Percentiles rank a stretch among this genome's conserved stretches.
These are phyloP conservation scores for Colletotrichum cordylinicola DNA, from an alignment of 2,329 filamentous ascomycete species.

Conservation along the genomic window DNA sequence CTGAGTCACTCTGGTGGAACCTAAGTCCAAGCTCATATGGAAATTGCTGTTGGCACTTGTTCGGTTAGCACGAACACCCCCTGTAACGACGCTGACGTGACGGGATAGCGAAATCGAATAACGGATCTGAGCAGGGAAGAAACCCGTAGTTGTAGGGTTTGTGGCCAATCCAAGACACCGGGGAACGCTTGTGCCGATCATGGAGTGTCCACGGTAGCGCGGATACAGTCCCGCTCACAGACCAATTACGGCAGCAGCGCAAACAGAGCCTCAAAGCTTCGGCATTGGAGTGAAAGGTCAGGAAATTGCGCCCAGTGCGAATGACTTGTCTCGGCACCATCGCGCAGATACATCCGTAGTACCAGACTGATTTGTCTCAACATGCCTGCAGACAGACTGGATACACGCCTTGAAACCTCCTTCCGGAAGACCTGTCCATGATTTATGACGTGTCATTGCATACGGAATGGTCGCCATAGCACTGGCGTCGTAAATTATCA, in stretches of 20 bases:
- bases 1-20: background rate
- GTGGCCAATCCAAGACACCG: background rate
- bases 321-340: background rate
- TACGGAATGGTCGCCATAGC: background rate
- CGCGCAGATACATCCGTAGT: background rate
- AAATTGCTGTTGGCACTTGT: background rate
- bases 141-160: background rate
- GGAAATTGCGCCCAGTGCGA: background rate
- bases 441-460: background rate
- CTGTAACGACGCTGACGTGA: background rate
- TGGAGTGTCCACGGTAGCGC: too few relatives aligned
- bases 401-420: background rate
- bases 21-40: background rate
- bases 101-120: background rate
- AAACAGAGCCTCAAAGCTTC: background rate
- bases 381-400: background rate
- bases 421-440: background rate
- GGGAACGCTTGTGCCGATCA: background rate
- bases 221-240: background rate
- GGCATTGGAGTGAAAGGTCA: background rate
- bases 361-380: background rate
- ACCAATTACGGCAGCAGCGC: background rate
- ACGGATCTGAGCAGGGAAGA: background rate
- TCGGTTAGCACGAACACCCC: too few relatives aligned
- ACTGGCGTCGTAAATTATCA: too few relatives aligned